Base-by-base conservation (phyloP, 176 grass and related monocot genomes). In the Zea mays region DNA sequence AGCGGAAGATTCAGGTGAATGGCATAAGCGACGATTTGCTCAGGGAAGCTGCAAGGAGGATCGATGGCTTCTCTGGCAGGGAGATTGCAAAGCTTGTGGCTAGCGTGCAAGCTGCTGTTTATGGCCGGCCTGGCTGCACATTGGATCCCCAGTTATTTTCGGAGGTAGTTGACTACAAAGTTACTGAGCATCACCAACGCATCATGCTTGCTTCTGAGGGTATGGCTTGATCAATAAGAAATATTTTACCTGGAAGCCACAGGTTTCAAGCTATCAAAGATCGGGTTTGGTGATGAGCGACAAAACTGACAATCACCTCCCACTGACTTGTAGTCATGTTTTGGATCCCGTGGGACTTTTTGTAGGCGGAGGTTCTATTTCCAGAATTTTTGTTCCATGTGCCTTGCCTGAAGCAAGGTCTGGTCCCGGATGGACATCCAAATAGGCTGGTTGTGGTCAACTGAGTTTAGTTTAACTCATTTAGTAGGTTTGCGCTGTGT, bases 61-160 rank as follows among this genome's bases (percentile, higher is more conserved):
- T 76, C 2, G 65, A 92, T 77, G 92, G 96, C 13, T 99, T 99
- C 76, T 99, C 96, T 27, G 96, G 96, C 13, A 84, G 96, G 76
- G 96, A 99, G 75, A 93, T 99, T 72, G 85, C 92, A 1, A 96
- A 96, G 83, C 87, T 99, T 49, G 83, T 96, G 75, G 96, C 92
- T 6, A 87, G 92, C 56, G 80, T 96, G 50, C 92, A 90, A 76
- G 96, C 96, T 65, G 90, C 96, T 44, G 96, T 99, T 45, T 99
- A 95, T 46, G 86, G 90, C 7, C 83, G 78, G 8, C 87, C 85
- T 14, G 92, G 96, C 82, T 93, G 96, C 44, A 37, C 82, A 17
- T 86, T 99, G 85, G 88, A 96, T 66, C 61, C 81, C 0, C 87
- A 90, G 43, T 78, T 95, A 27, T 92, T 95, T 43, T 81, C 39